Percentiles rank a stretch among this genome's conserved stretches.
These are phyloP conservation scores for Daldinia sp. DNA, from an alignment of 2,329 filamentous ascomycete species.

Conservation along the genomic window DNA sequence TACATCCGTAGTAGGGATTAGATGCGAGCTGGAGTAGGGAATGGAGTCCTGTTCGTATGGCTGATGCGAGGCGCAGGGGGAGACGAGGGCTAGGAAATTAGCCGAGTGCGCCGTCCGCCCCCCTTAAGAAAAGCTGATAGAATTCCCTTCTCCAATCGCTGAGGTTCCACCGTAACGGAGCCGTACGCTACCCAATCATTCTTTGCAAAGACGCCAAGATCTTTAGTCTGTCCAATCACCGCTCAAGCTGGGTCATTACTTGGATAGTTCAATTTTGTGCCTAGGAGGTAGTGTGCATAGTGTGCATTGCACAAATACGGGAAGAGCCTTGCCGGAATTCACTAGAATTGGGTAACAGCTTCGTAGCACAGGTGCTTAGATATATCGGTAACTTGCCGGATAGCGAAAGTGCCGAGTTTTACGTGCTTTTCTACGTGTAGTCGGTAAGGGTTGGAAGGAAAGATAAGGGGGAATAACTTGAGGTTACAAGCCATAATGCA, in stretches of 20 bases:
- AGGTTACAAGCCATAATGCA: slow-evolving; percentile 17
- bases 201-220: slow-evolving; percentile 22
- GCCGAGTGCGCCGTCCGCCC: slow-evolving; percentile 23
- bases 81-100: slow-evolving; percentile 21
- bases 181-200: slow-evolving; percentile 32
- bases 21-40: slow-evolving; percentile 8
- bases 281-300: too few relatives aligned
- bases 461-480: neutral
- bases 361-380: neutral
- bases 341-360: slow-evolving; percentile 15
- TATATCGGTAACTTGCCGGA: slow-evolving; percentile 1
- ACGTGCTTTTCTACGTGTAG: neutral
- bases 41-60: slow-evolving; percentile 12
- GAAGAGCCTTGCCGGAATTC: slow-evolving; percentile 13
- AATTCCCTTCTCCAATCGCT: slow-evolving; percentile 7
- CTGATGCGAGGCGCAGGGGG: slow-evolving; percentile 30
- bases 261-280: slow-evolving; percentile 9
- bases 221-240: slow-evolving; percentile 17
- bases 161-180: slow-evolving; percentile 19
- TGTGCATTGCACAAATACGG: slow-evolving; percentile 4
- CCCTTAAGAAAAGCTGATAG: slow-evolving; percentile 2
- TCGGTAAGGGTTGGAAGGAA: neutral
- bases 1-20: slow-evolving; percentile 5
- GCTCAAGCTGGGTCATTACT: neutral
- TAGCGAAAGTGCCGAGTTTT: slow-evolving; percentile 7